Percentiles rank a stretch among this genome's conserved stretches.
These are phyloP conservation scores for Sphagnum tenellum DNA, from an alignment of 225 moss, liverwort and hornwort genomes.

Conservation along the genomic window DNA sequence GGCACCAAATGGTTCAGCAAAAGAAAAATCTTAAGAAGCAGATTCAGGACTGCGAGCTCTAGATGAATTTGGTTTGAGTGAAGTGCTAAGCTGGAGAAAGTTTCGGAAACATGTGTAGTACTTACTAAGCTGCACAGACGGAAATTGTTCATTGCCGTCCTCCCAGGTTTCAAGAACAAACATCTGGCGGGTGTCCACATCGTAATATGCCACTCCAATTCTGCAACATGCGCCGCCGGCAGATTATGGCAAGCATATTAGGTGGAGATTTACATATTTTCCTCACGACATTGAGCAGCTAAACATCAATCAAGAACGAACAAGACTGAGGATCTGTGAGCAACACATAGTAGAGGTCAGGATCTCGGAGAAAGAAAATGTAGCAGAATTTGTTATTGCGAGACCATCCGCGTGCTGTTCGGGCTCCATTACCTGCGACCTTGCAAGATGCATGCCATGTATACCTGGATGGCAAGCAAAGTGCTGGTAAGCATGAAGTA, in stretches of 20 bases:
- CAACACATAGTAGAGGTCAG: conserved; percentile 2
- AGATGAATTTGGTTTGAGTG: background rate
- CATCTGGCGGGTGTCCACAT: conserved; percentile 61
- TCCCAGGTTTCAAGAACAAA: conserved; percentile 90
- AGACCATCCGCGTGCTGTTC: too few species aligned
- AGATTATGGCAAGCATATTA: too few species aligned
- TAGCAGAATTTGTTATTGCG: background rate
- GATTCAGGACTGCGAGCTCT: too few species aligned
- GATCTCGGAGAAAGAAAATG: background rate
- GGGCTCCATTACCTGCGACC: conserved; percentile 57
- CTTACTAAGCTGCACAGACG: conserved; percentile 84
- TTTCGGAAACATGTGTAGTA: background rate
- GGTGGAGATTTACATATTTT: too few species aligned
- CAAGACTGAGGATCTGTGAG: background rate
- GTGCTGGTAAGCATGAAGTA: too few species aligned
- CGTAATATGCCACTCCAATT: conserved; percentile 80
- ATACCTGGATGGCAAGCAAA: conserved; percentile 46
- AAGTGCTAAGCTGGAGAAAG: background rate
- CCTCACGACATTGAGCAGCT: too few species aligned
- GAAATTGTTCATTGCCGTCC: conserved; percentile 52
- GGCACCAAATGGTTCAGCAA: too few species aligned
- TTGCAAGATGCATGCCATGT: conserved; percentile 88
- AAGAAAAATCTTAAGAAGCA: too few species aligned
- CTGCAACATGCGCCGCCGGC: conserved; percentile 10
- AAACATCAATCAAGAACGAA: conserved; percentile 1